These are phyloP conservation scores for Allomyces macrogynus DNA, from an alignment of 192 early-diverging fungal genomes.

Conservation along the genomic window DNA sequence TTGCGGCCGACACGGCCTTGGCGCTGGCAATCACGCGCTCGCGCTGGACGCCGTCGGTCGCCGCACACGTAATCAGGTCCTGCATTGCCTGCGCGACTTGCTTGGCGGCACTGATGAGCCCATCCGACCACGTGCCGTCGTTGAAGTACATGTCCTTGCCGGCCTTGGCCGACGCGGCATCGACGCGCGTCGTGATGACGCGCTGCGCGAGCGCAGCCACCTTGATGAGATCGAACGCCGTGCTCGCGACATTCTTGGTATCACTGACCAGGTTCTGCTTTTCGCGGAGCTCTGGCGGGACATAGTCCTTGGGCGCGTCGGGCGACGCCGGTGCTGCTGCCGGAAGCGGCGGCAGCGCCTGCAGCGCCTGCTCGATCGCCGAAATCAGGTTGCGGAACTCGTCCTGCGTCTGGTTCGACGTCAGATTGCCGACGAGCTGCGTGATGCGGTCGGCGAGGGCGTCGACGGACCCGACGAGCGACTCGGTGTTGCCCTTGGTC, in stretches of 20 bases:
- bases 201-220: conserved; percentile 31
- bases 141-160: conserved; percentile 18
- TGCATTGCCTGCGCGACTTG: conserved; percentile 20
- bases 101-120: conserved; percentile 33
- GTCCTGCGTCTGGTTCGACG: not conserved
- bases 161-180: not conserved
- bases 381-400: not conserved
- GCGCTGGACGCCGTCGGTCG: conserved; percentile 13
- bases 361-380: not conserved
- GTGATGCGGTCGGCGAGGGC: not conserved
- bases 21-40: conserved; percentile 29
- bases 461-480: not conserved
- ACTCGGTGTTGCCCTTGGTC: not conserved
- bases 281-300: not conserved
- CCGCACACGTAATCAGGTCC: conserved; percentile 29
- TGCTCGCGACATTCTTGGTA: conserved; percentile 29
- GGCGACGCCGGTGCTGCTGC: not conserved
- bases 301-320: not conserved
- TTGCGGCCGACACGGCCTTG: conserved; percentile 20
- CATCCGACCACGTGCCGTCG: conserved; percentile 40
- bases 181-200: conserved; percentile 18
- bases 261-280: conserved; percentile 19
- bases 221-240: conserved; percentile 23
- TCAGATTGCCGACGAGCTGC: not conserved
- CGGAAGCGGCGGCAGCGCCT: not conserved